phyloP scores from a whole-genome alignment of 352 stramenopile genomes.

The Chrysophaeum taylorii region DNA sequence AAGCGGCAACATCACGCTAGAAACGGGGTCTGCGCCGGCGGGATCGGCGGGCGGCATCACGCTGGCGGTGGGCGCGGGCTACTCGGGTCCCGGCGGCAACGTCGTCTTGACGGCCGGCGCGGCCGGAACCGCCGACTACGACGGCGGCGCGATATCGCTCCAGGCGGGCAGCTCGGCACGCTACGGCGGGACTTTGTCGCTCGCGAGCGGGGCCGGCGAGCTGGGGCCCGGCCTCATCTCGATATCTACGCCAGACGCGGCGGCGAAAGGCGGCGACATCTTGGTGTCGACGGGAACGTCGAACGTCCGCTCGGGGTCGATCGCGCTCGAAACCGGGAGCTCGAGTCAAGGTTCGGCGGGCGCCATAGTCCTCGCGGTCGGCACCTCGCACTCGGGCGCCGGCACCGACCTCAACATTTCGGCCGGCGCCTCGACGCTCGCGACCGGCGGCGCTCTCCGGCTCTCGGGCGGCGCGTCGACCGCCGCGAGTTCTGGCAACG shows the following conservation, averaged over 20 bases:
- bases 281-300: conserved; percentile 6
- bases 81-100: neutral
- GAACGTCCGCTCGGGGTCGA: neutral
- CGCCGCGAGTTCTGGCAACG: neutral
- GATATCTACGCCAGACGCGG: conserved; percentile 26
- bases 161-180: conserved; percentile 6
- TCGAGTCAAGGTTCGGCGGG: conserved; percentile 3
- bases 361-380: conserved; percentile 12
- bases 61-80: neutral
- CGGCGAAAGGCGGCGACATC: conserved; percentile 1
- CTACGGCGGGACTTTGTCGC: conserved; percentile 16
- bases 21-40: conserved; percentile 15
- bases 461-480: conserved; percentile 2
- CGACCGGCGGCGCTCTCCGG: conserved; percentile 7
- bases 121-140: neutral
- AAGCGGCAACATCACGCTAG: neutral
- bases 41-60: conserved; percentile 20
- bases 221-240: conserved; percentile 23
- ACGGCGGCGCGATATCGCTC: conserved; percentile 15
- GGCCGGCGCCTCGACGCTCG: conserved; percentile 7
- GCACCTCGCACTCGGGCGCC: neutral
- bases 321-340: conserved; percentile 9
- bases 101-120: neutral
- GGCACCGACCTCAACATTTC: conserved; percentile 18
- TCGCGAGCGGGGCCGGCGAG: conserved; percentile 21